These are phyloP conservation scores for Monilinia aucupariae DNA, from an alignment of 2,329 filamentous ascomycete genomes.

Conservation along the genomic window DNA sequence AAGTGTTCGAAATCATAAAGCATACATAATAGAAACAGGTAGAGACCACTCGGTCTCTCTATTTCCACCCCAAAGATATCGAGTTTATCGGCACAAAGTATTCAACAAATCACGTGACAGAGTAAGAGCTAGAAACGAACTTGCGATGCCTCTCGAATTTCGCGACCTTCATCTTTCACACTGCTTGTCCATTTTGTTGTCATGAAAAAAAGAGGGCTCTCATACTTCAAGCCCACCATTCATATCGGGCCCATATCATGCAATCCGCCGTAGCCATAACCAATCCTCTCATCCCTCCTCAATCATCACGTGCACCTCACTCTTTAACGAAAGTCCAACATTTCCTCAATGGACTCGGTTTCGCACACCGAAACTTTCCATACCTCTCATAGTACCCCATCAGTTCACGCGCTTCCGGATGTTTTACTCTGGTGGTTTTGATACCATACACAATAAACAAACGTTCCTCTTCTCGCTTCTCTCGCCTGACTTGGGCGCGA, in stretches of 20 bases:
- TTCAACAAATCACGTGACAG: neutral
- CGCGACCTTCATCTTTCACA: neutral
- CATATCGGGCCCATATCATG: neutral
- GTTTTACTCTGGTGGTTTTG: neutral
- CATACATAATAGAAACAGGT: neutral
- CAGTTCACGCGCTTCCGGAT: neutral
- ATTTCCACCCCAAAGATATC: too few species aligned
- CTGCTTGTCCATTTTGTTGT: neutral
- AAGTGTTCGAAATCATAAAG: too few species aligned
- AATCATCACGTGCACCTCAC: neutral
- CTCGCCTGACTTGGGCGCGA: neutral
- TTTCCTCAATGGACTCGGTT: constrained; percentile 5
- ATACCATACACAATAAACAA: neutral
- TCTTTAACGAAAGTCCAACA: neutral
- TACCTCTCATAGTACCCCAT: neutral
- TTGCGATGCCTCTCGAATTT: neutral
- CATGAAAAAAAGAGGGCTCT: neutral
- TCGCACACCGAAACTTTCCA: neutral
- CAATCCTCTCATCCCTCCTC: neutral
- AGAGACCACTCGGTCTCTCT: too few species aligned
- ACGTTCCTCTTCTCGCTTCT: neutral
- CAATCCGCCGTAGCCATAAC: neutral
- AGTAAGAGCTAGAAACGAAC: neutral
- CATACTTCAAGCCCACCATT: too few species aligned
- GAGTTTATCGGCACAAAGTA: neutral